Base-by-base conservation (phyloP, 164 flowering plant species). In the Dillenia suffruticosa region DNA sequence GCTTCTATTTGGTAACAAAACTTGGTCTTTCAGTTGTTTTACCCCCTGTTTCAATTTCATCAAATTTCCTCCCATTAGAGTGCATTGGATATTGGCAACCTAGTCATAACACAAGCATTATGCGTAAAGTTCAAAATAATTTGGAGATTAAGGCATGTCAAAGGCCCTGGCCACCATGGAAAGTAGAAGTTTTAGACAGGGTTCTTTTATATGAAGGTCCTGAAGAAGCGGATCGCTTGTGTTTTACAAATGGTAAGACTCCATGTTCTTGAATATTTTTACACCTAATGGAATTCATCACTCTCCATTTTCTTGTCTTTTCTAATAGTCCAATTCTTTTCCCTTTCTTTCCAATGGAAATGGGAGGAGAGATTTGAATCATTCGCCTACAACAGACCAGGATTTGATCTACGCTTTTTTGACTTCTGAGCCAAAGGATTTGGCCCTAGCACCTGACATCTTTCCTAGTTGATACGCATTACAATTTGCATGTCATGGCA, bases 241-340 rank as follows among this genome's bases (percentile, higher is more conserved):
- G 97, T 72, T 63, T 80, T 69, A 81, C 79, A 76, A 95, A 95
- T 79, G 99, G 99, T 92, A 67, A 85, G 87, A 22, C 46, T 71
- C 51, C 8, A 49, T 62, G 4, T 32, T 43, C 57, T 59, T 48
- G 22, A 62, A 19, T 19, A 19, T 19, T 19, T 19, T 19, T 19
- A 19, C 22, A 19, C 22, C 22, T 19, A 19, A 19, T 19, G 22
- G 22, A 19, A 19, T 19, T 19, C 22, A 19, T 19, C 22, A 19
- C 22, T 15, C 43, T 52, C 22, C 43, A 12, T 52, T 53, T 62
- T 10, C 13, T 51, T 13, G 16, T 12, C 10, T 26, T 9, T 49
- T 9, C 40, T 5, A 9, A 16, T 22, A 43, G 50, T 46, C 6
- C 12, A 3, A 26, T 14, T 15, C 45, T 22, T 3, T 44, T 19